Evolutionary conservation across 2,329 filamentous ascomycete species (phyloP), one percentile per base, ranked within the genome.

Genomic region (Penicillium janthinellum): DNA sequence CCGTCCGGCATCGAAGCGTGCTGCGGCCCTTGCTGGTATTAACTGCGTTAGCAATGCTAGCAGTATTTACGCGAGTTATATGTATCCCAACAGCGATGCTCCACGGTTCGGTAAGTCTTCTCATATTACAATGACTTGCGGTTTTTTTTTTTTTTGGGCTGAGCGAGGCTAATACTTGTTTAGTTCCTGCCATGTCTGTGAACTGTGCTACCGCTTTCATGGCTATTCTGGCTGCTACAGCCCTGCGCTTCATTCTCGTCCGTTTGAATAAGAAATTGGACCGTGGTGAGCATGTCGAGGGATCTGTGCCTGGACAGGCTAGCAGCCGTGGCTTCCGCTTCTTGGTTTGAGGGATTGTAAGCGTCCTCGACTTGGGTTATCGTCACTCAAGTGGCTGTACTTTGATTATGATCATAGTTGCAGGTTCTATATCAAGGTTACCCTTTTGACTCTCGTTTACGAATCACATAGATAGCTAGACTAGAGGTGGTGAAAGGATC

Each of bases 1-100:
- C 0, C 84, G 90, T 5, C 90, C 91, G 3, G 88, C 90, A 0
- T 87, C 90, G 2, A 93, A 93, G 78, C 84, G 89, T 60, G 87
- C 87, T 2, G 86, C 89, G 0, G 89, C 89, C 0, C 73, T 94
- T 5, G 90, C 90, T 0, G 87, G 89, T 62, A 91, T 93, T 75
- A 94, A 94, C 70, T 87, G 88, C 2, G 81, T 91, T 10, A 85
- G 83, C 17, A 92, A 93, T 71, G 81, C 83, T 11, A 85, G 85
- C 44, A 86, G 83, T 50, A 92, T 93, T 64, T 92, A 89, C 69
- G 86, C 87, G 0, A 83, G 80, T 57, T 90, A 89, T 67, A 84
- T 90, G 81, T 91, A 90, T 66, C 83, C 84, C 15, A 78, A 84
- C 61, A 69, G 65, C 22, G 73, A 75, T 44, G 73, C 67, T 5